Conservation (phyloP, 176 grass and related monocot genomes). For the Panicum miliaceum region DNA sequence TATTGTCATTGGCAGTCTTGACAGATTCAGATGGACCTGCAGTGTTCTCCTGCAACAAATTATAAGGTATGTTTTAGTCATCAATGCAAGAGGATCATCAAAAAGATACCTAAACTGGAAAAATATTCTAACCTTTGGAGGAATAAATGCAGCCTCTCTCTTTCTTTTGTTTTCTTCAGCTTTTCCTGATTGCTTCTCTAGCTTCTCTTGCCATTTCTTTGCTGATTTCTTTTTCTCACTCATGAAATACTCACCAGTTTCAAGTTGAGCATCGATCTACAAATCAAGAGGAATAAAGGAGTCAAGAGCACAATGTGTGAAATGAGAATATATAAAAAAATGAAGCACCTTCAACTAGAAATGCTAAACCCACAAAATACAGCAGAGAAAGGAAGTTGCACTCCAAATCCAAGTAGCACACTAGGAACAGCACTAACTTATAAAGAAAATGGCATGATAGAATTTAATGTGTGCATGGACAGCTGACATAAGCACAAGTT, state of each 20-base stretch:
- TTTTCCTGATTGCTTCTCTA: constrained; percentile 89
- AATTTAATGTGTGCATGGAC: neutral
- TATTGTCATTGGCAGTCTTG: constrained; percentile 48
- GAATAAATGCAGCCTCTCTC: constrained; percentile 85
- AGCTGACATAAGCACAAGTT: constrained; percentile 3
- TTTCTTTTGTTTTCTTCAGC: constrained; percentile 90
- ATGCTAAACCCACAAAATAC: neutral
- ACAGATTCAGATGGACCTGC: constrained; percentile 39
- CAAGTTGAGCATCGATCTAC: constrained; percentile 81
- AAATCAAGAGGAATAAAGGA: constrained; percentile 38
- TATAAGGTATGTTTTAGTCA: constrained; percentile 27
- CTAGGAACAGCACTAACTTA: neutral
- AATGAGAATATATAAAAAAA: constrained; percentile 7
- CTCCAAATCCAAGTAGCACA: constrained; percentile 25
- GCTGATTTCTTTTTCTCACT: constrained; percentile 89
- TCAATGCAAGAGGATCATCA: constrained; percentile 1
- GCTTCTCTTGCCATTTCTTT: constrained; percentile 92
- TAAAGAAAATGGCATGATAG: neutral
- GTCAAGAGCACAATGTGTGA: constrained; percentile 16
- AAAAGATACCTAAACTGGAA: neutral
- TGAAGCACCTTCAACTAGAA: neutral
- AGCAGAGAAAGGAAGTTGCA: neutral
- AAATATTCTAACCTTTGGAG: constrained; percentile 65
- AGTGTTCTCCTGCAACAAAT: constrained; percentile 69
- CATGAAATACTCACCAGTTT: constrained; percentile 95